Conservation (phyloP, 768 basidiomycete genomes). For the Hydnomerulius pinastri region DNA sequence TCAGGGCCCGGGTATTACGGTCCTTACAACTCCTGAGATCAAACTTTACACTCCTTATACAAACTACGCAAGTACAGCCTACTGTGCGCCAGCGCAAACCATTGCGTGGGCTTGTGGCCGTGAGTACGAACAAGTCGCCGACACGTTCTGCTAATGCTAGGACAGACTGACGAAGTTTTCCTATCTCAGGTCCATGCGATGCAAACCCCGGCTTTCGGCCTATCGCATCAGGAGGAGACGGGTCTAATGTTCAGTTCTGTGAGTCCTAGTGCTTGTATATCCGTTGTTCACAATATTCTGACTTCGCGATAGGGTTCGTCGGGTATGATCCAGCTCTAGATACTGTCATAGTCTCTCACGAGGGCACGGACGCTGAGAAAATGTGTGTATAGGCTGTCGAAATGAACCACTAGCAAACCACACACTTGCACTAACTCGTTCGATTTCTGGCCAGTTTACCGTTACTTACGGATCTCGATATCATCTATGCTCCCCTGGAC, state of each 20-base stretch:
- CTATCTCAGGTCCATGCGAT: constrained; percentile 41
- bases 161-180: background rate
- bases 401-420: too few species aligned
- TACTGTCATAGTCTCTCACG: constrained; percentile 44
- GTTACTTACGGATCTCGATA: constrained; percentile 40
- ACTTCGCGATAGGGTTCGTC: constrained; percentile 22
- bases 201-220: constrained; percentile 48
- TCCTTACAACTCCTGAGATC: constrained; percentile 39
- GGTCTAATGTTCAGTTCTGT: constrained; percentile 42
- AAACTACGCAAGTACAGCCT: constrained; percentile 46
- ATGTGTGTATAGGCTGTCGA: too few species aligned
- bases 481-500: constrained; percentile 35
- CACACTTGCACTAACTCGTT: background rate
- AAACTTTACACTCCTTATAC: constrained; percentile 45
- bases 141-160: background rate
- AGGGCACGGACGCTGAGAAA: constrained; percentile 42
- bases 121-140: constrained; percentile 18
- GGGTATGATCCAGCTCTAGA: constrained; percentile 35
- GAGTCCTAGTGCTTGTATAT: constrained; percentile 14
- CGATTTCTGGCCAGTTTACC: constrained; percentile 32
- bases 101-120: constrained; percentile 51
- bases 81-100: constrained; percentile 42
- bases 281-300: background rate
- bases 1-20: constrained; percentile 32
- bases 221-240: constrained; percentile 48